Base-by-base conservation (phyloP, 805 yeast genomes). In the Saccharomycopsis sp. region DNA sequence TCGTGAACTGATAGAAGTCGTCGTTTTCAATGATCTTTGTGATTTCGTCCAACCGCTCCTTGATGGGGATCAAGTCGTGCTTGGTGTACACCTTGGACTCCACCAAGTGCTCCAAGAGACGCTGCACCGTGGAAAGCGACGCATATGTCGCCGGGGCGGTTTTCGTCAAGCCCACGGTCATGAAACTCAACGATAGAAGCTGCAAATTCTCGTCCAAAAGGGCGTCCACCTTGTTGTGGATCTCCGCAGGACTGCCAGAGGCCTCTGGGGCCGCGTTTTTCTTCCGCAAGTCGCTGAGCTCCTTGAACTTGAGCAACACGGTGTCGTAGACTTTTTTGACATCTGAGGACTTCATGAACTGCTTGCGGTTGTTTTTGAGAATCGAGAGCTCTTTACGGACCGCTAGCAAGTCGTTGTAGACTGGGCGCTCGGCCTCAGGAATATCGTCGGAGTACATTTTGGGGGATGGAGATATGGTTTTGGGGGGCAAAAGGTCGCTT, bases 131-230 rank as follows among this genome's bases (percentile, higher is more conserved):
- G 48, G 91, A 79, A 48, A 92, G 73, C 2, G 96, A 88, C 3
- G 96, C 92, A 71, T 88, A 94, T 0, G 97, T 89, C 2, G 97
- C 97, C 1, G 98, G 97, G 1, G 97, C 96, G 40, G 90, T 80
- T 64, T 90, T 85, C 52, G 87, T 87, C 64, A 90, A 75, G 2
- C 99, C 99, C 59, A 95, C 94, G 1, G 98, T 89, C 66, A 92
- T 81, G 70, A 91, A 89, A 63, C 94, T 87, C 54, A 94, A 76
- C 14, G 96, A 87, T 51, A 92, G 73, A 52, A 94, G 73, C 70
- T 92, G 97, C 77, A 92, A 90, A 21, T 88, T 89, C 66, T 91
- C 97, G 70, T 91, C 97, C 50, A 89, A 76, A 9, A 88, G 78
- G 8, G 82, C 75, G 66, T 91, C 97, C 15, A 88, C 89, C 61